A percentile compares a stretch with the other conserved stretches of the same genome.
Evolutionary conservation across 257 asterid species (phyloP).

Genomic region (Cynanchum wilfordii): DNA sequence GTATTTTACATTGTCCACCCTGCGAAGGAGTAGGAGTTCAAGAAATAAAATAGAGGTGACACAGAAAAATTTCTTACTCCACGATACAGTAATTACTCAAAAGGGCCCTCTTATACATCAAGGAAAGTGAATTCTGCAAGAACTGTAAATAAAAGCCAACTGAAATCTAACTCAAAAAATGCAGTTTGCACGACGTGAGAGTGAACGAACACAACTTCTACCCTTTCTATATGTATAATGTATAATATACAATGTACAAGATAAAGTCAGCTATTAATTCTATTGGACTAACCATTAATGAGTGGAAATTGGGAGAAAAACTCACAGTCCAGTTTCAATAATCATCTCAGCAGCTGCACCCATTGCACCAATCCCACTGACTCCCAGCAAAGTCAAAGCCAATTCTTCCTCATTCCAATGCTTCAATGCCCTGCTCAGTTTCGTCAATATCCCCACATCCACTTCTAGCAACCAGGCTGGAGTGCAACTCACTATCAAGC

Average conservation of each 20-base stretch:
- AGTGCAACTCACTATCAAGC: constrained; percentile 75
- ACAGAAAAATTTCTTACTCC: not conserved
- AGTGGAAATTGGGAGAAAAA: constrained; percentile 4
- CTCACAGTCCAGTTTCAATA: constrained; percentile 46
- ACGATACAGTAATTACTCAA: not conserved
- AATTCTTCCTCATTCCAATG: constrained; percentile 83
- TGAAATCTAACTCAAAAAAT: not conserved
- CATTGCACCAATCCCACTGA: constrained; percentile 71
- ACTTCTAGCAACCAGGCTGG: constrained; percentile 89
- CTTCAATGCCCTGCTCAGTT: constrained; percentile 68
- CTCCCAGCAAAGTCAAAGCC: constrained; percentile 69
- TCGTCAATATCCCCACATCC: constrained; percentile 61
- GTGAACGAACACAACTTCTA: not conserved
- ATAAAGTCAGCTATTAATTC: not conserved
- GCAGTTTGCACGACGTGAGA: not conserved
- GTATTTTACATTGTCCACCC: too few relatives aligned
- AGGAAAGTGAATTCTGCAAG: not conserved
- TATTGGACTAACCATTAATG: not conserved
- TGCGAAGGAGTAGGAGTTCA: too few relatives aligned
- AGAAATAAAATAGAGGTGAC: too few relatives aligned
- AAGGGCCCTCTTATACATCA: not conserved
- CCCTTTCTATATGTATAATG: not conserved
- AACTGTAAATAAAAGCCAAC: not conserved
- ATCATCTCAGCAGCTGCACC: constrained; percentile 94
- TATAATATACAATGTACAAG: not conserved